phyloP scores from a whole-genome alignment of 495 filamentous ascomycete genomes.

The Daldinia loculata region DNA sequence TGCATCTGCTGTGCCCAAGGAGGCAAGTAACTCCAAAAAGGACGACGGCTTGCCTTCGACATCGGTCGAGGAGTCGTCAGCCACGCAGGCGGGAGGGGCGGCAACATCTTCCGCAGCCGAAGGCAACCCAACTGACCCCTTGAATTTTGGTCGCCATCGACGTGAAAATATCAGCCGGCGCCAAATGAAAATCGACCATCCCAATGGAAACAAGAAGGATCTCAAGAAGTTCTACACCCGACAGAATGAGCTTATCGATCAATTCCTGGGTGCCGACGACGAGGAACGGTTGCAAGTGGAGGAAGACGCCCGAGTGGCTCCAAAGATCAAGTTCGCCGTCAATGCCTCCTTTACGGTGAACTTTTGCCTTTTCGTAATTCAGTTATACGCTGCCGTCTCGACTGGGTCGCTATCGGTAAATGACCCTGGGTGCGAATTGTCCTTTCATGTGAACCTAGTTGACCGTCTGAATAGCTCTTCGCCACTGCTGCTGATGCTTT shows the following conservation, averaged over 20 bases:
- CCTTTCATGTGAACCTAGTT: conserved; percentile 34
- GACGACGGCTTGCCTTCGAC: conserved; percentile 7
- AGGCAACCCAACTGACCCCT: conserved; percentile 46
- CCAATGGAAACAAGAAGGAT: conserved; percentile 53
- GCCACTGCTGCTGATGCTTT: conserved; percentile 67
- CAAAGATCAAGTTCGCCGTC: conserved; percentile 65
- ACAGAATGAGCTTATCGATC: conserved; percentile 65
- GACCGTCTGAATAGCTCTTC: conserved; percentile 53
- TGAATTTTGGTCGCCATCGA: conserved; percentile 54
- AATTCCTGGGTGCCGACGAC: conserved; percentile 61
- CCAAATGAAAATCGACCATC: conserved; percentile 57
- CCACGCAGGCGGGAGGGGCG: conserved; percentile 6
- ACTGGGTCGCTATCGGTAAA: conserved; percentile 62
- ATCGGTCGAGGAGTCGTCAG: conserved; percentile 15
- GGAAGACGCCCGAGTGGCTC: conserved; percentile 58
- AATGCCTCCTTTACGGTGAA: conserved; percentile 63
- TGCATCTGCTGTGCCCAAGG: neutral
- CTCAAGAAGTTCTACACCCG: conserved; percentile 63
- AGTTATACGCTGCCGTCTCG: conserved; percentile 65
- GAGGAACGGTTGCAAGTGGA: conserved; percentile 59
- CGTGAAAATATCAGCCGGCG: conserved; percentile 50
- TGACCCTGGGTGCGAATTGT: conserved; percentile 28
- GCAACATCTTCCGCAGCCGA: conserved; percentile 30
- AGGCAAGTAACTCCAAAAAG: conserved; percentile 24
- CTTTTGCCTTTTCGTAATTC: conserved; percentile 64